A percentile compares a stretch with the other conserved stretches of the same genome.
Conservation (phyloP, 331 rosid genomes). For the Dryas integrifolia region DNA sequence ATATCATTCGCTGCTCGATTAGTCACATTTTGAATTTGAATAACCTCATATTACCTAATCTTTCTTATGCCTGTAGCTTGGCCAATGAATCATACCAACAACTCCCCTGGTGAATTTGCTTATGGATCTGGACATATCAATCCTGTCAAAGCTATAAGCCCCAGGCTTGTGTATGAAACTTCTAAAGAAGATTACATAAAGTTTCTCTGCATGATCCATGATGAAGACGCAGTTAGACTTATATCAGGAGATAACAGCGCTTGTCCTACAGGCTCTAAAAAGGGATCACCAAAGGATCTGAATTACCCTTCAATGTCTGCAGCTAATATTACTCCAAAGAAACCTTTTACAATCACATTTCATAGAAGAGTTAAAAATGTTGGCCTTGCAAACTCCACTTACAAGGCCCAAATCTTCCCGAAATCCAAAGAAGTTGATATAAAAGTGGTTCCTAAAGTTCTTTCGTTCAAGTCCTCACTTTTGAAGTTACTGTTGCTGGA, state of each 20-base stretch:
- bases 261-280: constrained; percentile 16
- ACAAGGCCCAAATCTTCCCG: constrained; percentile 15
- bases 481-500: constrained; percentile 25
- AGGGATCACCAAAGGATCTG: constrained; percentile 19
- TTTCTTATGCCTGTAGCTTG: no score
- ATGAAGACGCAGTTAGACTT: no score
- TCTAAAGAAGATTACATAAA: constrained; percentile 20
- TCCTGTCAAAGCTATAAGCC: no score
- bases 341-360: no score
- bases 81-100: no score
- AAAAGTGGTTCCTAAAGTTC: constrained; percentile 27
- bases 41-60: no score
- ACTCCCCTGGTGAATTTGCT: no score
- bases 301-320: constrained; percentile 45
- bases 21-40: no score
- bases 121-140: no score
- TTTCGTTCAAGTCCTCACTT: constrained; percentile 31
- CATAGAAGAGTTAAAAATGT: constrained; percentile 41
- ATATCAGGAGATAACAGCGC: constrained; percentile 14
- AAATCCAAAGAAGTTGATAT: not conserved
- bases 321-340: no score
- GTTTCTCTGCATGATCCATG: constrained; percentile 27
- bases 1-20: no score
- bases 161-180: no score
- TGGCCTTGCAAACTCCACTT: constrained; percentile 20